These are phyloP conservation scores for Penicillium cinerascens DNA, from an alignment of 495 filamentous ascomycete genomes.

Conservation along the genomic window DNA sequence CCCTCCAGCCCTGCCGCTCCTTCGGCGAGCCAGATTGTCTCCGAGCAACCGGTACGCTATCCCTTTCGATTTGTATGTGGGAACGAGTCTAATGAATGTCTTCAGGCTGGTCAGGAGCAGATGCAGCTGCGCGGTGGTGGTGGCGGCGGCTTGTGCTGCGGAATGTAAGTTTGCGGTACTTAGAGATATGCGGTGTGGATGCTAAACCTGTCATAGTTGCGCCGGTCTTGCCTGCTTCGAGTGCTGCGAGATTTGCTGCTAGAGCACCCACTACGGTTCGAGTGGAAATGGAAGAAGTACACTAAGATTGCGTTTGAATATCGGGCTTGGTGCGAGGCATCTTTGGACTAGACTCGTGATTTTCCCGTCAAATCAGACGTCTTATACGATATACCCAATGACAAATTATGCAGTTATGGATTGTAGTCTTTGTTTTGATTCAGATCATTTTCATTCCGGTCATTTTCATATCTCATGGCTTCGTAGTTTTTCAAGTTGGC, in stretches of 20 bases:
- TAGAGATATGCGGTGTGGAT: not conserved
- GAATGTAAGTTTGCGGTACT: slow-evolving; percentile 33
- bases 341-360: not conserved
- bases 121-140: slow-evolving; percentile 45
- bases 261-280: slow-evolving; percentile 11
- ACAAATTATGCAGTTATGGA: slow-evolving; percentile 5
- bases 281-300: not conserved
- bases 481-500: not conserved
- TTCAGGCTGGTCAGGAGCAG: slow-evolving; percentile 32
- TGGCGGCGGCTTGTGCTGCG: slow-evolving; percentile 41
- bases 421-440: not conserved
- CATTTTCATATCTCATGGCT: not conserved
- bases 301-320: not conserved
- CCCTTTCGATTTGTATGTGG: not conserved
- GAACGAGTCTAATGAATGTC: not conserved
- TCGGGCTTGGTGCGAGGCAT: not conserved
- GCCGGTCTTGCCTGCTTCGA: slow-evolving; percentile 45
- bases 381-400: slow-evolving; percentile 17
- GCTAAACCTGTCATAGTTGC: slow-evolving; percentile 26
- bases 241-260: slow-evolving; percentile 46
- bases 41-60: slow-evolving; percentile 37
- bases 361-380: slow-evolving; percentile 6
- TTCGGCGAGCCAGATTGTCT: slow-evolving; percentile 24
- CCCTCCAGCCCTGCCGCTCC: slow-evolving; percentile 37
- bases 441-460: not conserved